Percentiles rank a stretch among this genome's conserved stretches.
Conservation (phyloP, 306 rosid genomes). For the Quillaja saponaria region DNA sequence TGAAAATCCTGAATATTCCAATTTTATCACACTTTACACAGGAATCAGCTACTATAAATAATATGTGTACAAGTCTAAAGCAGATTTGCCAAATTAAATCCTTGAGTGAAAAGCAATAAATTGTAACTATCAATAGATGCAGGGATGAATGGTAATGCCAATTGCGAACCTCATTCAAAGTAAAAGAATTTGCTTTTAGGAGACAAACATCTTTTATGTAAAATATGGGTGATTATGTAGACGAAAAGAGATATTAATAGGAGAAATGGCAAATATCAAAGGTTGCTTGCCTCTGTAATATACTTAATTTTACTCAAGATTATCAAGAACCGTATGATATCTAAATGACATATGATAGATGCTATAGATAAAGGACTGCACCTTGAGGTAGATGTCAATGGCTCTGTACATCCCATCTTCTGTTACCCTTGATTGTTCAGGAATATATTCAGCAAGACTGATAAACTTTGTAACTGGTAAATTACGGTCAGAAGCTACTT, state of each 20-base stretch:
- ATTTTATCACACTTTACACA: not conserved
- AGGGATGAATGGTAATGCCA: too few relatives aligned
- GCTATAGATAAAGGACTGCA: constrained; percentile 25
- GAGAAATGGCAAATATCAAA: not conserved
- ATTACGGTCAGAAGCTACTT: constrained; percentile 77
- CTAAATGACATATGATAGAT: not conserved
- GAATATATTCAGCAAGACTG: constrained; percentile 73
- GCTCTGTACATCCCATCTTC: constrained; percentile 96
- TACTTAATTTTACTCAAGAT: not conserved
- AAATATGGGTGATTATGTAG: not conserved
- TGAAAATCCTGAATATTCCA: not conserved
- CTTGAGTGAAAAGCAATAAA: constrained; percentile 1
- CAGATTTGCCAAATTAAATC: not conserved
- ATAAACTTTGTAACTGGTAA: constrained; percentile 66
- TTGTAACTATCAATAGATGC: too few relatives aligned
- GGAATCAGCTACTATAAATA: too few relatives aligned
- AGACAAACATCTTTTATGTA: not conserved
- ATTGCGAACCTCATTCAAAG: not conserved
- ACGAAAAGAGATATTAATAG: not conserved
- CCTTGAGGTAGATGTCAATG: constrained; percentile 92
- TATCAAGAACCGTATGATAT: not conserved
- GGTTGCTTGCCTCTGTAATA: not conserved
- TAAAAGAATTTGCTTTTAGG: not conserved
- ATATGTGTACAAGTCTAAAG: not conserved
- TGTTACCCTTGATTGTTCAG: constrained; percentile 74